Percentiles rank a stretch among this genome's conserved stretches.
Evolutionary conservation across 1,139 yeast genomes (phyloP).

Genomic region (Nadsonia commutata): DNA sequence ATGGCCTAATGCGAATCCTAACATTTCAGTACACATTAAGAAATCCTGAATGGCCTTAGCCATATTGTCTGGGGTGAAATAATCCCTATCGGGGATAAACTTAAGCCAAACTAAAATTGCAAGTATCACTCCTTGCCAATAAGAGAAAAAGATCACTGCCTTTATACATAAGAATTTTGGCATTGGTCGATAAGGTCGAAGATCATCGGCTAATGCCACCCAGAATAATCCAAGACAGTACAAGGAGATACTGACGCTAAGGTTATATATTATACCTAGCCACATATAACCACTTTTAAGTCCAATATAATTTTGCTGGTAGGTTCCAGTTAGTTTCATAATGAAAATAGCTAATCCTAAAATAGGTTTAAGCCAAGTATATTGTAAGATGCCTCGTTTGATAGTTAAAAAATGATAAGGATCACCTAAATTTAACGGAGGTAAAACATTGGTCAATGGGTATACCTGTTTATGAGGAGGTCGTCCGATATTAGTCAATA

Average conservation of each 20-base stretch:
- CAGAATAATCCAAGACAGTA: constrained; percentile 84
- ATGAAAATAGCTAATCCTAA: constrained; percentile 45
- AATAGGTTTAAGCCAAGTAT: constrained; percentile 87
- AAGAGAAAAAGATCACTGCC: constrained; percentile 84
- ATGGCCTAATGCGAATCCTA: constrained; percentile 79
- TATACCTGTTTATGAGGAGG: constrained; percentile 46
- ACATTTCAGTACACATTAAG: constrained; percentile 66
- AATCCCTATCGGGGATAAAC: constrained; percentile 23
- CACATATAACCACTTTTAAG: constrained; percentile 41
- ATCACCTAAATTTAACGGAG: constrained; percentile 55
- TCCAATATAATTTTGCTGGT: constrained; percentile 33
- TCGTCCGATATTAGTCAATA: constrained; percentile 58
- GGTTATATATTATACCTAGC: constrained; percentile 58
- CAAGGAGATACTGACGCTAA: constrained; percentile 66
- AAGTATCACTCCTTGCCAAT: constrained; percentile 82
- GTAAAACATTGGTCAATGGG: constrained; percentile 40
- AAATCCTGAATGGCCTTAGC: constrained; percentile 60
- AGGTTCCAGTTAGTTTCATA: constrained; percentile 36
- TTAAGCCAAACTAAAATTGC: constrained; percentile 46
- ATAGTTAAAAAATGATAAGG: constrained; percentile 64
- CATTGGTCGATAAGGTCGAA: constrained; percentile 72
- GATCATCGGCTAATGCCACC: constrained; percentile 69
- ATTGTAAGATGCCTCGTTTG: constrained; percentile 80
- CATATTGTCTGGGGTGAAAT: constrained; percentile 15
- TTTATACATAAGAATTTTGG: constrained; percentile 90